A percentile compares a stretch with the other conserved stretches of the same genome.
These are phyloP conservation scores for Danielia oregonensis DNA, from an alignment of 805 yeast species.

Conservation along the genomic window DNA sequence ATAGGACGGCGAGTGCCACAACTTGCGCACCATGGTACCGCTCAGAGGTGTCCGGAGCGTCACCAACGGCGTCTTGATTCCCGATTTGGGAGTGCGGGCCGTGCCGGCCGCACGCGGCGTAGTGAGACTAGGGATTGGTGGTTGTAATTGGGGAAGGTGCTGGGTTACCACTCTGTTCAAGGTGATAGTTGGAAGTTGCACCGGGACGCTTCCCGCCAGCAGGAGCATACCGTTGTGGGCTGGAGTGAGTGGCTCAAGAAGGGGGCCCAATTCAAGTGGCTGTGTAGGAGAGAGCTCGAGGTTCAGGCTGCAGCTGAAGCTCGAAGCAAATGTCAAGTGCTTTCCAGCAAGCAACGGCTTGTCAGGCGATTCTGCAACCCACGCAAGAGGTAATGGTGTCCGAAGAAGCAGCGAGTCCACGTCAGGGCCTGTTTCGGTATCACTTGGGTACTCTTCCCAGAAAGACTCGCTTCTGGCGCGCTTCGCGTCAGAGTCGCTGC, in stretches of 20 bases:
- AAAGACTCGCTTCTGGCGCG: constrained; percentile 2
- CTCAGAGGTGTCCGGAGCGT: constrained; percentile 38
- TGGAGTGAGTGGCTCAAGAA: constrained; percentile 64
- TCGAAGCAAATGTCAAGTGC: constrained; percentile 53
- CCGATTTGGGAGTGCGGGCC: constrained; percentile 34
- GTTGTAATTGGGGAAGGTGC: constrained; percentile 9
- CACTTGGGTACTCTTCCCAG: constrained; percentile 6
- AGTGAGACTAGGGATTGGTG: constrained; percentile 4
- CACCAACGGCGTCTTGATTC: constrained; percentile 33
- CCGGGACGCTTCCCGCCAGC: constrained; percentile 4
- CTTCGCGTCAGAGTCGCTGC: neutral
- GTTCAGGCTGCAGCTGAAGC: constrained; percentile 63
- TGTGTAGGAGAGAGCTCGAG: constrained; percentile 61
- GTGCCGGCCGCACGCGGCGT: constrained; percentile 11
- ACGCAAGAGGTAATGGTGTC: constrained; percentile 8
- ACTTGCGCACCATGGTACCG: constrained; percentile 44
- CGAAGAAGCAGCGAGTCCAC: constrained; percentile 9
- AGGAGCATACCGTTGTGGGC: constrained; percentile 19
- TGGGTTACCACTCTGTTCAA: constrained; percentile 6
- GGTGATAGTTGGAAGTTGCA: constrained; percentile 10
- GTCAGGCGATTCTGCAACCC: constrained; percentile 35
- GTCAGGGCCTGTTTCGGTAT: constrained; percentile 7
- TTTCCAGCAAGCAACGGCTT: constrained; percentile 39
- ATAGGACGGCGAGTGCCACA: constrained; percentile 66
- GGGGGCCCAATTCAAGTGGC: constrained; percentile 58